phyloP scores from a whole-genome alignment of 495 filamentous ascomycete species.

The Tuber indicum region DNA sequence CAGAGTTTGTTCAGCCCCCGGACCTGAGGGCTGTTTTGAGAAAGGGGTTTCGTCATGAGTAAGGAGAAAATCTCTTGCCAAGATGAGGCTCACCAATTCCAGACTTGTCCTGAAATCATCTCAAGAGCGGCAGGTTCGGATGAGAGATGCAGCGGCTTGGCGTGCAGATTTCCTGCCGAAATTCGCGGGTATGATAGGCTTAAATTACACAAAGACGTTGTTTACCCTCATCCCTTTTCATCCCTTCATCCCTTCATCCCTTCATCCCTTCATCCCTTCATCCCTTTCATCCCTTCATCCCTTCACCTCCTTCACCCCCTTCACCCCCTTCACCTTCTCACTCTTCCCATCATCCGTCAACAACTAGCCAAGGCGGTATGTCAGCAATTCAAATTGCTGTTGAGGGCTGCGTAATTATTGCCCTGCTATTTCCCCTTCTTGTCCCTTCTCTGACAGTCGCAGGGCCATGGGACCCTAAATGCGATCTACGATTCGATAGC shows the following conservation, averaged over 20 bases:
- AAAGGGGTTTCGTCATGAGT: background rate
- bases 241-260: background rate
- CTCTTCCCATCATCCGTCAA: background rate
- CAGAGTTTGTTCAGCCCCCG: background rate
- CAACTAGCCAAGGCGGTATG: background rate
- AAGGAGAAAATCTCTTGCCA: background rate
- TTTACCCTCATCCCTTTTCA: background rate
- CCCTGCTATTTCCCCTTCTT: background rate
- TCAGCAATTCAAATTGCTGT: conserved; percentile 48
- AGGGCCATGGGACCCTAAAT: conserved; percentile 87
- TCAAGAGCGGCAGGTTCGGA: background rate
- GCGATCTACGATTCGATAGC: conserved; percentile 77
- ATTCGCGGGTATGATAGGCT: background rate
- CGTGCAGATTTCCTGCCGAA: background rate
- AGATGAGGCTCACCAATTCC: background rate
- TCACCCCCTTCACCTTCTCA: background rate
- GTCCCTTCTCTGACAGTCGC: conserved; percentile 11
- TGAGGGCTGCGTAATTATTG: conserved; percentile 69
- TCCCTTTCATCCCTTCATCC: background rate
- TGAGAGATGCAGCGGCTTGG: background rate
- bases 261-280: background rate
- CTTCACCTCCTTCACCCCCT: background rate
- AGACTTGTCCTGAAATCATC: background rate
- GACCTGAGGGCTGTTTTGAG: background rate
- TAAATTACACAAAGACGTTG: background rate